Base-by-base conservation (phyloP, 345 rosid species). In the Populus nigra region DNA sequence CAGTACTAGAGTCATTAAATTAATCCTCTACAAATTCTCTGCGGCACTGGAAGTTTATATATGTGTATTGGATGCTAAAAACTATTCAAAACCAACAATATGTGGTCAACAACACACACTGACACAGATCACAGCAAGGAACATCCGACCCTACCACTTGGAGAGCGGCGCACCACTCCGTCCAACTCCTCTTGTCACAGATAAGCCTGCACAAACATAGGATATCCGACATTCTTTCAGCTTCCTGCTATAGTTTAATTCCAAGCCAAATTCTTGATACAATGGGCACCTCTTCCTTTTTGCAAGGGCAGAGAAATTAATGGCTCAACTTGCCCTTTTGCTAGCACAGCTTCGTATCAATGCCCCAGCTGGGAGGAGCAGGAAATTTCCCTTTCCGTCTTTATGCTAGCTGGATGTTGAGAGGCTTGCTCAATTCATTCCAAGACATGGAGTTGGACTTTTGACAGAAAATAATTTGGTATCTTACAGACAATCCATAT, bases 141-240 rank as follows among this genome's bases (percentile, higher is more conserved):
- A 25, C 8, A 29, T 45, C 3, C 22, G 69, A 31, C 70, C 77
- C 70, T 50, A 71, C 73, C 67, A 70, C 50, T 55, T 77, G 8
- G 76, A 49, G 63, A 43, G 80, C 5, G 63, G 80, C 70, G 50
- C 78, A 20, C 7, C 76, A 76, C 72, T 39, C 36, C 71, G 57
- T 81, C 76, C 80, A 69, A 25, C 80, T 73, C 80, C 41, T 57
- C 68, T 41, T 68, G 69, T 68, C 67, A 69, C 74, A 36, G 36
- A 36, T 15, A 38, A 45, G 41, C 72, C 79, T 69, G 31, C 71
- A 73, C 18, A 11, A 25, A 20, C 55, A 29, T 68, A 62, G 65
- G 41, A 39, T 36, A 65, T 72, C 80, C 80, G 71, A 82, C 84
- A 78, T 38, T 69, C 77, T 74, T 71, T 71, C 79, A 18, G 23